Percentiles rank a stretch among this genome's conserved stretches.
These are phyloP conservation scores for Phyllosticta citribraziliensis DNA, from an alignment of 2,329 filamentous ascomycete species.

Conservation along the genomic window DNA sequence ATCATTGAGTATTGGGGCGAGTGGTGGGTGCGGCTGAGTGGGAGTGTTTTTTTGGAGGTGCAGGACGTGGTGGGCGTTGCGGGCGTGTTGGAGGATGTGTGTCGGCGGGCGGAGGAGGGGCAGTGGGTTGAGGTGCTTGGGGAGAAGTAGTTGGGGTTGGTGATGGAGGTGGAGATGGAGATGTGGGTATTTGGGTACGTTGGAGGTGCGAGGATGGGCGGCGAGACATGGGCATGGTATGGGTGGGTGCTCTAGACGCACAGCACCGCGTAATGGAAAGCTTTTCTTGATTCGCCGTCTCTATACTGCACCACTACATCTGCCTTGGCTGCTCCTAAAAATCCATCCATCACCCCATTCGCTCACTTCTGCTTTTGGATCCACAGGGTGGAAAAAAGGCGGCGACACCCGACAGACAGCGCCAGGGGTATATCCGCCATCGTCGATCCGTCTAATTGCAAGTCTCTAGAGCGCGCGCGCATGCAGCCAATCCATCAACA, in stretches of 20 bases:
- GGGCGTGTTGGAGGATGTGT: constrained; percentile 47
- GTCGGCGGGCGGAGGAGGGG: constrained; percentile 39
- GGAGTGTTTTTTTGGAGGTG: constrained; percentile 74
- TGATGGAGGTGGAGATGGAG: background rate
- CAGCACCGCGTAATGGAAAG: too few relatives aligned
- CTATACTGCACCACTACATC: too few relatives aligned
- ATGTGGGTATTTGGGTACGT: background rate
- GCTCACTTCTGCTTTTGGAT: background rate
- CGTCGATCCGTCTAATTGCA: too few relatives aligned
- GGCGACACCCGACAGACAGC: background rate
- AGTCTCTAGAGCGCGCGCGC: background rate
- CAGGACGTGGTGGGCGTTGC: constrained; percentile 68
- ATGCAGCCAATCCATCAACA: too few relatives aligned
- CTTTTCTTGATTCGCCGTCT: too few relatives aligned
- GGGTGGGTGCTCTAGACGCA: too few relatives aligned
- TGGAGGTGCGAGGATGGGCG: background rate
- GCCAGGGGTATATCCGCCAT: background rate
- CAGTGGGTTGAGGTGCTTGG: constrained; percentile 22
- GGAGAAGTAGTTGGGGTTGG: background rate
- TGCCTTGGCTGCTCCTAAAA: too few relatives aligned
- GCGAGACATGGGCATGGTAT: too few relatives aligned
- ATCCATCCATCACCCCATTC: too few relatives aligned
- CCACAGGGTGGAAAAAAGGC: background rate
- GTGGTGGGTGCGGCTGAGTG: constrained; percentile 66
- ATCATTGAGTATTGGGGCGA: constrained; percentile 50